phyloP scores from a whole-genome alignment of 331 rosid genomes.

The Rhamnella rubrinervis region DNA sequence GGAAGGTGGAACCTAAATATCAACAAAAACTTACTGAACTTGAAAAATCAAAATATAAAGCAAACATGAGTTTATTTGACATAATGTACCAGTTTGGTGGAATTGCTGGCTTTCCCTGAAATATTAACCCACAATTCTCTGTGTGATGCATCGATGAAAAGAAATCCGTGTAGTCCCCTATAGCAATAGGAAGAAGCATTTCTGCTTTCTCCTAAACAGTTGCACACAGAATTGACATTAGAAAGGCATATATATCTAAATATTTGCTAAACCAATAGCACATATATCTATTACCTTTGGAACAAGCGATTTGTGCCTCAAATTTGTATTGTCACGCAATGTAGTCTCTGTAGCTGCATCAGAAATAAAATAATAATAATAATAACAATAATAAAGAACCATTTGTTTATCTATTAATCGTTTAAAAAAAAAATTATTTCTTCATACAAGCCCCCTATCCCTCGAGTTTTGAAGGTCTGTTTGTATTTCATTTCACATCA shows the following conservation, averaged over 20 bases:
- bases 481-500: too few species aligned
- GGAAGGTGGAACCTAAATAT: conserved; percentile 80
- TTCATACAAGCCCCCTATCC: too few species aligned
- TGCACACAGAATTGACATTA: conserved; percentile 17
- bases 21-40: conserved; percentile 10
- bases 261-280: background rate
- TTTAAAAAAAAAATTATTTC: too few species aligned
- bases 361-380: too few species aligned
- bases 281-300: conserved; percentile 50
- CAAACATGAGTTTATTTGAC: too few species aligned
- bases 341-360: conserved; percentile 71
- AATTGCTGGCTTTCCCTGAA: conserved; percentile 71
- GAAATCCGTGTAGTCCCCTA: conserved; percentile 92
- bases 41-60: background rate
- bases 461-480: too few species aligned
- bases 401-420: too few species aligned
- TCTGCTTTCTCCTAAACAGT: conserved; percentile 58
- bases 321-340: conserved; percentile 65
- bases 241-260: background rate
- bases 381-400: background rate
- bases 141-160: conserved; percentile 81
- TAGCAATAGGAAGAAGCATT: conserved; percentile 76
- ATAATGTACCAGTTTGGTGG: conserved; percentile 56
- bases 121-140: conserved; percentile 80
- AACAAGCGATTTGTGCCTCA: conserved; percentile 67